Evolutionary conservation across 2,329 filamentous ascomycete species (phyloP), one percentile per base, ranked within the genome.

Genomic region (Trichoderma lentiforme): DNA sequence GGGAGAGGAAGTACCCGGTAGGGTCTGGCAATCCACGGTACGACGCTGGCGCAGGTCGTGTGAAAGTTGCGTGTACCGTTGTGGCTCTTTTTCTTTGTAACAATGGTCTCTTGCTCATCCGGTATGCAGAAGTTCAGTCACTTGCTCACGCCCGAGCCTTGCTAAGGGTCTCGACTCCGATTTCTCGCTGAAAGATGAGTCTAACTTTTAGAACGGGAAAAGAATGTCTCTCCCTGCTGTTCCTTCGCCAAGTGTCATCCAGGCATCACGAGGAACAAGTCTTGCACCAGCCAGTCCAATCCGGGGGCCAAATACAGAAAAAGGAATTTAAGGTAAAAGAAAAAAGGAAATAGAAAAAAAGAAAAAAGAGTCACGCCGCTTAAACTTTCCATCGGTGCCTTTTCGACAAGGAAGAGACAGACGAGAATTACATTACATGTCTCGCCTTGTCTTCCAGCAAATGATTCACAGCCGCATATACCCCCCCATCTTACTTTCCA

Each of bases 1-100:
- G 36, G 14, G 9, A 34, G n/a, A 26, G 30, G 53, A 4, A 12
- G 6, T 26, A 24, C 39, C 53, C 34, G 60, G 34, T 51, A 65
- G 53, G 51, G 34, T n/a, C 43, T 51, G 18, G 15, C 61, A 60
- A 47, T 32, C 61, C 21, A 53, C 62, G 28, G 66, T 71, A 34
- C 69, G 53, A 71, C 69, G 61, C 34, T 71, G 69, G 69, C 69
- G 69, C 32, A 66, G 69, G 69, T 71, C 69, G 51, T 71, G 69
- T 71, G 69, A 71, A 66, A 47, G 36, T 21, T 66, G 51, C 32
- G 39, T 60, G 69, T 71, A 47, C 15, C 61, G 61, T 53, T 39
- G 61, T 66, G 69, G 69, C 69, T 57, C 47, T 47, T 65, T 43
- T 21, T 15, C 14, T 12, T 32, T 53, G 5, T 60, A 21, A 21